Conservation (phyloP, 768 basidiomycete genomes). For the Auricularia auricula-judae region DNA sequence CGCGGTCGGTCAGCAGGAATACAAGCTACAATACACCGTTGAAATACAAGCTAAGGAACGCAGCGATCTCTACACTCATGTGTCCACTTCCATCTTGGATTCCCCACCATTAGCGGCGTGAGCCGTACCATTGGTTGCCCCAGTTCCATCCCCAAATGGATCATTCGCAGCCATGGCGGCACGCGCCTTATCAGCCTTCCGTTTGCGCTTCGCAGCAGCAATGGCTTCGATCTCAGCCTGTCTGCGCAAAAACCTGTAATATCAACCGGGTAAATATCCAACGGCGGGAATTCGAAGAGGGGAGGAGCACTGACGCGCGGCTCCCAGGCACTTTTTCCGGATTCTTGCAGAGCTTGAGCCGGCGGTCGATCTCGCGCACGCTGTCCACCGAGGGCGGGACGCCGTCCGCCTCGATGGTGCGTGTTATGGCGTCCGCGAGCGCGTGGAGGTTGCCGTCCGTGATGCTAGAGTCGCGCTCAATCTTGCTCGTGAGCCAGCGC, state of each 20-base stretch:
- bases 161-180: not conserved
- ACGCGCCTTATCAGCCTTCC: not conserved
- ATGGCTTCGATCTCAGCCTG: not conserved
- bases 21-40: no score
- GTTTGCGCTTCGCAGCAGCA: not conserved
- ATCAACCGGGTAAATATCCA: not conserved
- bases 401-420: constrained; percentile 46
- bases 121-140: not conserved
- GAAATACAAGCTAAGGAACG: no score
- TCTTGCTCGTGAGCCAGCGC: constrained; percentile 47
- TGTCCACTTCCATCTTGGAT: no score
- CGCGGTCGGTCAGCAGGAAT: no score
- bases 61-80: no score
- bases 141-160: not conserved
- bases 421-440: constrained; percentile 28
- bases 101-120: not conserved
- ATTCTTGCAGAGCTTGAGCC: constrained; percentile 83
- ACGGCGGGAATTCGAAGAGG: not conserved
- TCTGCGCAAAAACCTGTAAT: not conserved
- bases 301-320: constrained; percentile 45
- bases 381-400: constrained; percentile 65
- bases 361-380: constrained; percentile 81
- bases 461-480: not conserved
- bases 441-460: constrained; percentile 7
- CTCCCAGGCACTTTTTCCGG: constrained; percentile 94